Base-by-base conservation (phyloP, 306 rosid species). In the Cicer pinnatifidum region DNA sequence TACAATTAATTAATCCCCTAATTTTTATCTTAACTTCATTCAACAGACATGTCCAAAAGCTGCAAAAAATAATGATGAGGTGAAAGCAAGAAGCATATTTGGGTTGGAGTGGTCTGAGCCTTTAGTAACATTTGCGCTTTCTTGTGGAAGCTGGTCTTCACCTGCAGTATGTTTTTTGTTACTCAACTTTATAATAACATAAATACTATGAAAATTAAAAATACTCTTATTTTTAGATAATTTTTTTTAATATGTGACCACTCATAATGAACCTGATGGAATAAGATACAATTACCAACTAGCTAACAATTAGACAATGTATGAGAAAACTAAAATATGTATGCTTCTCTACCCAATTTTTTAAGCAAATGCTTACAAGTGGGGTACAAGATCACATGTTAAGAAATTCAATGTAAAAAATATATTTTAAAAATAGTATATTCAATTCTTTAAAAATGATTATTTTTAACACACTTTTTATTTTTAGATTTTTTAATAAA, bases 121-220 rank as follows among this genome's bases (percentile, higher is more conserved):
- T 7, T 83, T 94, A 72, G 97, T 91, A 60, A 94, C 98, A 67
- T 94, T 94, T 75, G 96, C 98, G 40, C 98, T 94, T 77, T 88
- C 97, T 33, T 94, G 98, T 44, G 98, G 96, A 85, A 91, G 98
- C 81, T 91, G 98, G 98, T 94, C 96, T 73, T 94, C 98, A 68
- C 98, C 97, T 41, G 96, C 97, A 2, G 98, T 94, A 89, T 84
- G 96, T 80, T 75, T 78, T 48, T 33, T 37, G 16, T 39, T 53
- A 50, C 51, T 35, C 23, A 44, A 17, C 66, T 70, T 72, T 41
- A 52, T 52, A 71, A 58, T 23, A 38, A 56, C 38, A 33, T 23
- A 44, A 20, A 28, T 28, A 28, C 33, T 28, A 28, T 28, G 33
- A 28, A 3, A 28, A 28, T 28, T 28, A 28, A 28, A 28, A 28